These are phyloP conservation scores for Gamsiella multidivaricata DNA, from an alignment of 192 early-diverging fungal species.

Conservation along the genomic window DNA sequence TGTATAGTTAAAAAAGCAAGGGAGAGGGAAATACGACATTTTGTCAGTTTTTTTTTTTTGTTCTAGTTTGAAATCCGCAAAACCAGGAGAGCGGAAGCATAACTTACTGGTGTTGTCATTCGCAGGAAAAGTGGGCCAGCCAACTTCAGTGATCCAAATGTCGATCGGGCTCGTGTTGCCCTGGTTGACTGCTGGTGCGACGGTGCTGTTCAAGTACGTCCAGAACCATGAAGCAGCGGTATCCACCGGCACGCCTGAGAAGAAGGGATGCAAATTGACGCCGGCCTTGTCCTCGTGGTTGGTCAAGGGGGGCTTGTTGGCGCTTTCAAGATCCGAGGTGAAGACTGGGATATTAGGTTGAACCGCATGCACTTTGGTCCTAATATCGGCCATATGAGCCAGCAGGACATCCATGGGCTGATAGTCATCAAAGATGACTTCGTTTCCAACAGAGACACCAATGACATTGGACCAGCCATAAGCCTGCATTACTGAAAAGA, in stretches of 20 bases:
- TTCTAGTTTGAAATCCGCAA: too few species aligned
- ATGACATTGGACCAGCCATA: conserved; percentile 52
- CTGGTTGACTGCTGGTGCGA: conserved; percentile 24
- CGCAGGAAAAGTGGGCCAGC: conserved; percentile 57
- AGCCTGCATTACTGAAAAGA: conserved; percentile 21
- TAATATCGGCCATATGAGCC: conserved; percentile 28
- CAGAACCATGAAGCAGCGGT: conserved; percentile 55
- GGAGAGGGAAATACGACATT: neutral
- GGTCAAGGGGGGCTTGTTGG: conserved; percentile 39
- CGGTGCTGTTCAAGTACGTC: conserved; percentile 41
- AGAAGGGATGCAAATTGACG: conserved; percentile 61
- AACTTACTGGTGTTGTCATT: conserved; percentile 22
- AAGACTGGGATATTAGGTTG: conserved; percentile 52
- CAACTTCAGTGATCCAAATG: conserved; percentile 55
- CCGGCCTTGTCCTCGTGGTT: conserved; percentile 41
- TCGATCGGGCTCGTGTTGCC: conserved; percentile 13
- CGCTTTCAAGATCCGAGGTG: conserved; percentile 42
- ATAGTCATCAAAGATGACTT: conserved; percentile 54
- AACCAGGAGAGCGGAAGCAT: too few species aligned
- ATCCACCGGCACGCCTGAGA: conserved; percentile 41
- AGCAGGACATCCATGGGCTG: conserved; percentile 8
- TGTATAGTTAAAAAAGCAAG: conserved; percentile 1
- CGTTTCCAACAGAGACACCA: conserved; percentile 61
- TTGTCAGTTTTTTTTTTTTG: too few species aligned
- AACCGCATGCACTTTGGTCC: too few species aligned